Conservation (phyloP, 148 eudicot genomes). For the Vaccinium macrocarpon region DNA sequence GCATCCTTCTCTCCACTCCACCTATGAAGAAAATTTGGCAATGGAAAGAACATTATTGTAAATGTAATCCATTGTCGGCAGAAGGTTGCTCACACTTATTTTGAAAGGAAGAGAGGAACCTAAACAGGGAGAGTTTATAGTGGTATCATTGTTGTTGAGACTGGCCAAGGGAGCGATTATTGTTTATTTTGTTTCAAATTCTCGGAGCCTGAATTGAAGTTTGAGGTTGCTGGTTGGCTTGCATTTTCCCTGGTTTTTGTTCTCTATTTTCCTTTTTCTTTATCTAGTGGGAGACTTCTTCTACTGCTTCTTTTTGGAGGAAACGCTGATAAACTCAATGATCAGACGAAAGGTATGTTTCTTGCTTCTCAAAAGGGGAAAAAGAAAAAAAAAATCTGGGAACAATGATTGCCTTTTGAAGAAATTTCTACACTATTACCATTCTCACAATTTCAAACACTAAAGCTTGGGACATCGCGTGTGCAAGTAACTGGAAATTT, state of each 20-base stretch:
- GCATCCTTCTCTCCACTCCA: neutral
- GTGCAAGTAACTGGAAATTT: too few species aligned
- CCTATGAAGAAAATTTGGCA: neutral
- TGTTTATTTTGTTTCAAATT: neutral
- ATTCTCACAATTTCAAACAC: too few species aligned
- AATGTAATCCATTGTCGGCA: neutral
- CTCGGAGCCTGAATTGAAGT: neutral
- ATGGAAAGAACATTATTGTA: neutral
- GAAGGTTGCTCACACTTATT: neutral
- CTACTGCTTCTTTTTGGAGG: neutral
- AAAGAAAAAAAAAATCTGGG: too few species aligned
- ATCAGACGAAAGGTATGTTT: too few species aligned
- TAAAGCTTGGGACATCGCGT: too few species aligned
- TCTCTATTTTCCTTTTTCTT: neutral
- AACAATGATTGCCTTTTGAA: too few species aligned
- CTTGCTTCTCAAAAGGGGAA: too few species aligned
- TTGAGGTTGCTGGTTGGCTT: neutral
- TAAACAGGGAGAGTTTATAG: neutral
- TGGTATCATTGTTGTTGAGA: neutral
- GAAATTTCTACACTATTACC: too few species aligned
- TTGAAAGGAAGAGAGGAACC: neutral
- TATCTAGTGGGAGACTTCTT: neutral
- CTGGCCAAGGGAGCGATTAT: neutral
- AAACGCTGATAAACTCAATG: too few species aligned
- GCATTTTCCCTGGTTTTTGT: neutral